phyloP scores from a whole-genome alignment of 345 rosid species.

The Brassica incana region DNA sequence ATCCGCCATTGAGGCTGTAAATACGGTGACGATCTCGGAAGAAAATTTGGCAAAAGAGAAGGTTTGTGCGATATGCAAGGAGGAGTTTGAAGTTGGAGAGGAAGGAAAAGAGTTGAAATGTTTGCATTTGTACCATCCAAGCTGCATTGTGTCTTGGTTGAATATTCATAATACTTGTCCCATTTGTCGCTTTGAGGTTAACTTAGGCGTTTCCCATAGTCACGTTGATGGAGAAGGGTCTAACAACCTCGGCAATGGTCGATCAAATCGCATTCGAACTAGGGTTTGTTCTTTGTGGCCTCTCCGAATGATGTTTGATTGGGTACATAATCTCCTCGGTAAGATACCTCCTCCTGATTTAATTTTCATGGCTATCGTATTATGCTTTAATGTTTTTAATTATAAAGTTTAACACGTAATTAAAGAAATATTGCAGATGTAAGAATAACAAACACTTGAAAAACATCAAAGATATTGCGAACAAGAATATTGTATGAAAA shows the following conservation, averaged over 20 bases:
- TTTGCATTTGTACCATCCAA: constrained; percentile 67
- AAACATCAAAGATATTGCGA: neutral
- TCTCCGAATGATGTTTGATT: constrained; percentile 27
- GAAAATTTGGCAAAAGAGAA: constrained; percentile 37
- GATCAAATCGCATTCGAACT: constrained; percentile 10
- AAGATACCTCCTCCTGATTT: constrained; percentile 23
- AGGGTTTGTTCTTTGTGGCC: constrained; percentile 27
- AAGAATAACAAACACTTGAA: constrained; percentile 12
- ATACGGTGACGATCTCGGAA: constrained; percentile 39
- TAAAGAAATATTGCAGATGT: constrained; percentile 12
- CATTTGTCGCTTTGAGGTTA: constrained; percentile 55
- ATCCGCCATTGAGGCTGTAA: constrained; percentile 57
- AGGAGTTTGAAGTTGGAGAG: constrained; percentile 56
- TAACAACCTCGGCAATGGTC: neutral
- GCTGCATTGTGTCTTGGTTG: constrained; percentile 75
- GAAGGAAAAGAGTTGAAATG: constrained; percentile 63
- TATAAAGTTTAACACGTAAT: neutral
- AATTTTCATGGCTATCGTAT: constrained; percentile 28
- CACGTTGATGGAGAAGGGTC: neutral
- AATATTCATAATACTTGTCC: constrained; percentile 71
- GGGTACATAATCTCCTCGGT: constrained; percentile 27
- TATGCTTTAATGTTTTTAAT: constrained; percentile 25
- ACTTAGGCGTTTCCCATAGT: neutral
- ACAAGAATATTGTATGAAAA: neutral
- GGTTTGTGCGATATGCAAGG: constrained; percentile 76